Evolutionary conservation across 1,284 basidiomycete species (phyloP), one percentile per base, ranked within the genome.

Genomic region (Quambalaria eucalypti): DNA sequence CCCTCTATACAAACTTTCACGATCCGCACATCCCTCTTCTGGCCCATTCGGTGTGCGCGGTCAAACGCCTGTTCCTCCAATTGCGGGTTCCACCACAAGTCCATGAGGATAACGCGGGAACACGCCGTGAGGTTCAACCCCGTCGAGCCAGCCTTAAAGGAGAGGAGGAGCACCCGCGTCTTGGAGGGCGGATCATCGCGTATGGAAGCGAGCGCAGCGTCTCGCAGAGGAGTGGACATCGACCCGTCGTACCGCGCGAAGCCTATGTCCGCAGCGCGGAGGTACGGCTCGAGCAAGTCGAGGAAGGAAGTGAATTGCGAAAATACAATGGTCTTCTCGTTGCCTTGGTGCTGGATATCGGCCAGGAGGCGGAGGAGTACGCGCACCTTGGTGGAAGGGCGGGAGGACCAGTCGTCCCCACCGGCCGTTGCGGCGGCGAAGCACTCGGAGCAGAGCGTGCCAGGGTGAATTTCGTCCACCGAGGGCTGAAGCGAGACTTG

Each of bases 191-290:
- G n/a, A n/a, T 82, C 82, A 26, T 70, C 82, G 69, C 83, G 84
- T 76, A 98, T 92, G 59, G 80, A 82, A 25, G 84, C 79, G 25
- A 97, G 77, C 3, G 87, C 83, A 8, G 79, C 81, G 66, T 90
- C 86, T 19, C 92, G 84, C 60, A 87, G 81, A 33, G 82, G 82
- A 52, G 86, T 83, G 10, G 79, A 77, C 87, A 95, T 91, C 0
- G 82, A 83, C 0, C 91, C 91, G 68, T 95, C 90, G 78, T 91
- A 96, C 66, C 91, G 83, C 23, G 88, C 87, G 72, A 83, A 92
- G 52, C 80, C 80, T 64, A 90, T 80, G 0, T 82, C 82, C 5
- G 82, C 79, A 2, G 81, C 79, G 23, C 78, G 77, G 68, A 97
- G 78, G 77, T 92, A 92, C 0, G 85, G 86, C 76, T 91, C 84